These are phyloP conservation scores for Volvox africanus DNA, from an alignment of 139 green algal genomes.

Conservation along the genomic window DNA sequence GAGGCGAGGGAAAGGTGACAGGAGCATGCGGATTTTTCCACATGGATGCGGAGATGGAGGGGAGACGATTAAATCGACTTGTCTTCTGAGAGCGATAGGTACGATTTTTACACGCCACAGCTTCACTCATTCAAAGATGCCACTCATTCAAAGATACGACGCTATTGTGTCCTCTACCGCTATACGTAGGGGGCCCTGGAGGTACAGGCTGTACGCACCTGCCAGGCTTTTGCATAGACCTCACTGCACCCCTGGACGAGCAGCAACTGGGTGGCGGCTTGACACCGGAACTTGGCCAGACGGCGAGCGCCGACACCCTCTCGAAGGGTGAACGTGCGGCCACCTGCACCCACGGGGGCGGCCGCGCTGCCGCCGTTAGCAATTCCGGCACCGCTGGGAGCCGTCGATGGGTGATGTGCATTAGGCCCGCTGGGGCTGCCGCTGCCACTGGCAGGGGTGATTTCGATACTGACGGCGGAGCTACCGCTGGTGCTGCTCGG, in stretches of 20 bases:
- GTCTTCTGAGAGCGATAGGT: too few species aligned
- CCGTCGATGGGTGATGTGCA: too few species aligned
- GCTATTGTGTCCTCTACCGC: too few species aligned
- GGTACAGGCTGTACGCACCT: neutral
- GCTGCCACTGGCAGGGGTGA: neutral
- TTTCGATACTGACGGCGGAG: neutral
- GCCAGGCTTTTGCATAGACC: constrained; percentile 32
- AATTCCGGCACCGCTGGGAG: neutral
- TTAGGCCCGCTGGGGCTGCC: neutral
- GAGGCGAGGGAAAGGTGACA: too few species aligned
- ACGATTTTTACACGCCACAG: too few species aligned
- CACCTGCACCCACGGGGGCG: constrained; percentile 1
- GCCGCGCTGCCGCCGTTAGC: neutral
- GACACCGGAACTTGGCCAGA: constrained; percentile 82
- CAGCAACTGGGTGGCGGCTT: constrained; percentile 89
- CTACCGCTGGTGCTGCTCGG: neutral
- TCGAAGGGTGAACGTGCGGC: constrained; percentile 67
- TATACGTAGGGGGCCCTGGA: too few species aligned
- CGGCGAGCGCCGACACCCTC: constrained; percentile 81
- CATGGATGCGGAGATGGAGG: too few species aligned
- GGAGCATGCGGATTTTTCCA: too few species aligned
- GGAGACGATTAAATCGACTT: too few species aligned
- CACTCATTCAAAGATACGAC: too few species aligned
- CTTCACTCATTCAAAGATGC: too few species aligned
- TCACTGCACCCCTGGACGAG: constrained; percentile 82